A percentile compares a stretch with the other conserved stretches of the same genome.
phyloP scores from a whole-genome alignment of 148 eudicot species.

The Fallopia convolvulus region DNA sequence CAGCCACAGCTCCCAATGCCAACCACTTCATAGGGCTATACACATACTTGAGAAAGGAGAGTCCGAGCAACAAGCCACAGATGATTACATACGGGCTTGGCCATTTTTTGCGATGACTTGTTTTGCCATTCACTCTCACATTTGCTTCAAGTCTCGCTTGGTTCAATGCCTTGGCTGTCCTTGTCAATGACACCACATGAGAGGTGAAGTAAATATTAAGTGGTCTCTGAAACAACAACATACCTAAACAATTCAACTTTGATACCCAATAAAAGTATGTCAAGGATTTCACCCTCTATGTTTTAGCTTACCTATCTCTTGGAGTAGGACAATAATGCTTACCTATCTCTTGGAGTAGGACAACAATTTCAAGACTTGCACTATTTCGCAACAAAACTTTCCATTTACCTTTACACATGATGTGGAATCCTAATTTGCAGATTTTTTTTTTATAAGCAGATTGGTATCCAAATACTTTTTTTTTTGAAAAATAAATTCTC shows the following conservation, averaged over 20 bases:
- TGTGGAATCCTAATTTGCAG: neutral
- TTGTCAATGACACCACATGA: neutral
- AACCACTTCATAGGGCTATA: conserved; percentile 64
- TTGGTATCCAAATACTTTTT: neutral
- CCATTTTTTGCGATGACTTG: conserved; percentile 49
- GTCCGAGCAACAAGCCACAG: conserved; percentile 45
- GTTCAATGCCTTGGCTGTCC: conserved; percentile 69
- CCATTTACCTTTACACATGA: too few species aligned
- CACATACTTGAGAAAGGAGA: conserved; percentile 55
- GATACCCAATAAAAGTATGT: neutral
- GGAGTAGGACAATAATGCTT: neutral
- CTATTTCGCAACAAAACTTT: neutral
- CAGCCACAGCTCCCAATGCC: conserved; percentile 59
- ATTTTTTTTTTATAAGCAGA: neutral
- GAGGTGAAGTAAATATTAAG: neutral
- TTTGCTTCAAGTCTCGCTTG: conserved; percentile 82
- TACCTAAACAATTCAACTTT: neutral
- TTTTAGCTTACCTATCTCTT: neutral
- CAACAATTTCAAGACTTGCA: neutral
- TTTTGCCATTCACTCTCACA: conserved; percentile 44
- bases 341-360: neutral
- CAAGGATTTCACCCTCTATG: neutral
- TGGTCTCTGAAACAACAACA: neutral
- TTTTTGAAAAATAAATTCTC: too few species aligned
- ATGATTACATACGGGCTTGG: conserved; percentile 61